phyloP scores from a whole-genome alignment of 257 asterid genomes.

The Salvia miltiorrhiza region DNA sequence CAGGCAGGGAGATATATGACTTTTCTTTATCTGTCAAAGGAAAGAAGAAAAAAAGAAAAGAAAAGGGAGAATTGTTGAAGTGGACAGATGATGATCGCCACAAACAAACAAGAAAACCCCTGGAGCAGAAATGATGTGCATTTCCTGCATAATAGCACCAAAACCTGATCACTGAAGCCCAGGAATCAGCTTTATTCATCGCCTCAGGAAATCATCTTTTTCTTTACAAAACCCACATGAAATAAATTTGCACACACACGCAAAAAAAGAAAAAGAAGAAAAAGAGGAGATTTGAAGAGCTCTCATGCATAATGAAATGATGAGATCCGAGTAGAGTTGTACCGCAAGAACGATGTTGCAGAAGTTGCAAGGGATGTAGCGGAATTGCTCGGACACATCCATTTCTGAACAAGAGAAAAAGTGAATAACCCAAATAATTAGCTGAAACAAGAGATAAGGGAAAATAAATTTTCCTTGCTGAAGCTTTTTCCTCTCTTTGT shows the following conservation, averaged over 20 bases:
- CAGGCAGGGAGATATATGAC: conserved; percentile 33
- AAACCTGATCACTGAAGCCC: conserved; percentile 35
- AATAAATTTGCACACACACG: background rate
- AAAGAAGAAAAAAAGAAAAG: conserved; percentile 13
- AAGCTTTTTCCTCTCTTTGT: no score
- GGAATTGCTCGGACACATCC: conserved; percentile 66
- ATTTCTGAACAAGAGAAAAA: background rate
- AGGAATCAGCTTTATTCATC: conserved; percentile 48
- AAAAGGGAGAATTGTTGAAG: conserved; percentile 38
- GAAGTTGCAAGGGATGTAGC: conserved; percentile 87
- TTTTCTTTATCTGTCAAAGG: conserved; percentile 43
- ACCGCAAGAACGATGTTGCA: conserved; percentile 97
- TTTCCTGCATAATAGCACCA: conserved; percentile 32
- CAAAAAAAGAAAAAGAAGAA: background rate
- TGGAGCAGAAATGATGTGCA: conserved; percentile 17
- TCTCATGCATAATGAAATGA: background rate
- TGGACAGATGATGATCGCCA: conserved; percentile 51
- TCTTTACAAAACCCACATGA: conserved; percentile 8
- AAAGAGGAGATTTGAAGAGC: background rate
- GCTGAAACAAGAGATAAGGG: background rate
- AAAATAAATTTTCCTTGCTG: background rate
- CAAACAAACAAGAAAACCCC: conserved; percentile 24
- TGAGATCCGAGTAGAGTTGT: background rate
- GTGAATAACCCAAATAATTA: background rate
- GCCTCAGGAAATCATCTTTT: conserved; percentile 1